Evolutionary conservation across 768 basidiomycete genomes (phyloP).

Genomic region (Suillus subluteus): DNA sequence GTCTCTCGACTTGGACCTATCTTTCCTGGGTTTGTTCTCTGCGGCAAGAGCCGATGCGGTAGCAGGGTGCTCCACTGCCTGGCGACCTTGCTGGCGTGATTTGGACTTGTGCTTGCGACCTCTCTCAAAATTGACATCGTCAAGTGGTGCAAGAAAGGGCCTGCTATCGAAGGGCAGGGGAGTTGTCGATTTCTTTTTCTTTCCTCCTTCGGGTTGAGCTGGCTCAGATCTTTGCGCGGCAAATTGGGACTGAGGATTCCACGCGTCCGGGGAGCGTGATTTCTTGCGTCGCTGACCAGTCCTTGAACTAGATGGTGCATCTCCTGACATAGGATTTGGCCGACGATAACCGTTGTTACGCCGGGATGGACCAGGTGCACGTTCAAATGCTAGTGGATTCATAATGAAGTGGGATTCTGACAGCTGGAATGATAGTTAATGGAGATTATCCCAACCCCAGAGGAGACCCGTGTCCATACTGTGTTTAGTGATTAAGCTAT

Average conservation of each 20-base stretch:
- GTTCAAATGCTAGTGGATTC: slow-evolving; percentile 15
- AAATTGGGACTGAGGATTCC: slow-evolving; percentile 22
- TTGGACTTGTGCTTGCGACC: slow-evolving; percentile 37
- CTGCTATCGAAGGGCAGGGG: slow-evolving; percentile 18
- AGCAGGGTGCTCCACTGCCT: slow-evolving; percentile 23
- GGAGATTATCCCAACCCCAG: not conserved
- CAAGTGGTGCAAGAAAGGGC: slow-evolving; percentile 32
- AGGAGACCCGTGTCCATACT: not conserved
- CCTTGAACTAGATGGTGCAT: slow-evolving; percentile 14
- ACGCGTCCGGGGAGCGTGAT: slow-evolving; percentile 40
- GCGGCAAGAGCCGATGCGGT: slow-evolving; percentile 11
- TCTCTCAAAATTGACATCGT: slow-evolving; percentile 33
- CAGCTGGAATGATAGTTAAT: not conserved
- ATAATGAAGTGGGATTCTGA: slow-evolving; percentile 13
- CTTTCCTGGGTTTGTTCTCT: slow-evolving; percentile 24
- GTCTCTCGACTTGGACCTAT: slow-evolving; percentile 43
- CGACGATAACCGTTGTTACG: slow-evolving; percentile 32
- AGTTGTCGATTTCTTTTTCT: slow-evolving; percentile 34
- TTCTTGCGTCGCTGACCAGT: slow-evolving; percentile 33
- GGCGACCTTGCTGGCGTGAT: slow-evolving; percentile 29
- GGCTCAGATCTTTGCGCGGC: slow-evolving; percentile 25
- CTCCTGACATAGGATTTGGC: slow-evolving; percentile 7
- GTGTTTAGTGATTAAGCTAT: not conserved
- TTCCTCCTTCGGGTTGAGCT: slow-evolving; percentile 27
- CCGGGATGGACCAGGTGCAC: slow-evolving; percentile 20